Percentiles rank a stretch among this genome's conserved stretches.
Conservation (phyloP, 805 yeast species). For the Metschnikowia noctiluminum region DNA sequence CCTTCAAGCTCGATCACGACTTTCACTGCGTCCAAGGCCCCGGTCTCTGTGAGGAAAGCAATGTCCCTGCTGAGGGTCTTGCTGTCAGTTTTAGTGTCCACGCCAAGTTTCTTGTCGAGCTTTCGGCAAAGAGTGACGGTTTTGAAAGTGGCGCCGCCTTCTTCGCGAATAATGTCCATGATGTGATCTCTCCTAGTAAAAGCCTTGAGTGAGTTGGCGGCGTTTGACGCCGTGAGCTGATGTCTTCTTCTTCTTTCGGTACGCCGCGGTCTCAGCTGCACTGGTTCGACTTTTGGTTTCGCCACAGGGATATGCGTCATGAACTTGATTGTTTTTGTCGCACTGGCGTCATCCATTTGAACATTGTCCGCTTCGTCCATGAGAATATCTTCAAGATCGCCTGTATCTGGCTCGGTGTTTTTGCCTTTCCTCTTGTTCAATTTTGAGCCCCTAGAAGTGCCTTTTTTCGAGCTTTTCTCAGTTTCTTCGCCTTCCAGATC, state of each 20-base stretch:
- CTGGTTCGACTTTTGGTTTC: neutral
- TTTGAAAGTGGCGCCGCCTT: conserved; percentile 39
- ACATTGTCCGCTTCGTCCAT: too few species aligned
- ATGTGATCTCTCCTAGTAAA: conserved; percentile 28
- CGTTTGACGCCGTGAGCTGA: conserved; percentile 7
- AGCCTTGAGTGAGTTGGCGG: conserved; percentile 26
- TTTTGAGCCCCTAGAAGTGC: neutral
- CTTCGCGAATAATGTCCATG: conserved; percentile 27
- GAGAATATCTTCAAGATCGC: too few species aligned
- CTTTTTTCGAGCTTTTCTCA: neutral
- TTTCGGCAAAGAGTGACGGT: conserved; percentile 30
- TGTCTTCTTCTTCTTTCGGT: neutral
- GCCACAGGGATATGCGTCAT: neutral
- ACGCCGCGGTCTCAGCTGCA: neutral
- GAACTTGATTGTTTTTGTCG: neutral
- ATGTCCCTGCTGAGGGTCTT: conserved; percentile 41
- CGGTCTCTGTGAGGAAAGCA: conserved; percentile 21
- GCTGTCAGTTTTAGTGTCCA: conserved; percentile 30
- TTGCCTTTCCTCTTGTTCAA: too few species aligned
- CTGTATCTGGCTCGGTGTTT: too few species aligned
- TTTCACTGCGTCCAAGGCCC: conserved; percentile 22
- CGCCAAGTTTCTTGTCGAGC: conserved; percentile 29
- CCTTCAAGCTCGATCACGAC: conserved; percentile 27
- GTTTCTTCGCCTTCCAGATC: neutral
- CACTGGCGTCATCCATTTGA: too few species aligned